A percentile compares a stretch with the other conserved stretches of the same genome.
Conservation (phyloP, 2,329 filamentous ascomycete species). For the Aspergillus hiratsukae region DNA sequence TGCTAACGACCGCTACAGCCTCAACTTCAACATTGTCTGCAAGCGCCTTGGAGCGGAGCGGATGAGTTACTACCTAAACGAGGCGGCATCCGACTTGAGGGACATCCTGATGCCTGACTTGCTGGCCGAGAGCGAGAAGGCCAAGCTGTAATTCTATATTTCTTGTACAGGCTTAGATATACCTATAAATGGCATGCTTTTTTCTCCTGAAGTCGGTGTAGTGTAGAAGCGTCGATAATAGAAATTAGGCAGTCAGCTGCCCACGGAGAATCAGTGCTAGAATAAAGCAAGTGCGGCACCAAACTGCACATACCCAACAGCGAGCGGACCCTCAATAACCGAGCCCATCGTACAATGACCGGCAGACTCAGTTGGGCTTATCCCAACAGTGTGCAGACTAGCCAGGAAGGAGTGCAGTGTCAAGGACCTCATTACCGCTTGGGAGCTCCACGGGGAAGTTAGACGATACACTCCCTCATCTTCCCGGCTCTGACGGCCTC, state of each 20-base stretch:
- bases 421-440: too few species aligned
- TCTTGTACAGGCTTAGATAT: not conserved
- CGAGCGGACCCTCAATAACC: too few species aligned
- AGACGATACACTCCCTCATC: too few species aligned
- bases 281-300: too few species aligned
- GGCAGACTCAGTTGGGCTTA: too few species aligned
- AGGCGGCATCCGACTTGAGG: constrained; percentile 84
- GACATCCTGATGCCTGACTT: constrained; percentile 79
- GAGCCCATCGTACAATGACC: too few species aligned
- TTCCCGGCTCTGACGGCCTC: too few species aligned
- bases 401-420: too few species aligned
- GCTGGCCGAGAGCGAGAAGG: constrained; percentile 63
- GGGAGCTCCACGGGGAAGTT: too few species aligned
- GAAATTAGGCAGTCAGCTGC: not conserved
- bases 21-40: constrained; percentile 97
- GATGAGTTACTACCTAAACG: constrained; percentile 94
- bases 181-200: not conserved
- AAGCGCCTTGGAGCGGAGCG: constrained; percentile 85
- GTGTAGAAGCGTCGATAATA: not conserved
- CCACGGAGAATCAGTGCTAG: too few species aligned
- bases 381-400: too few species aligned
- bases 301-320: too few species aligned
- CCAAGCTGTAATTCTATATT: constrained; percentile 65
- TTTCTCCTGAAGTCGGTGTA: not conserved
- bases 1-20: constrained; percentile 46